Percentiles rank a stretch among this genome's conserved stretches.
Conservation (phyloP, 352 stramenopile species). For the Phytopythium oedochilum region DNA sequence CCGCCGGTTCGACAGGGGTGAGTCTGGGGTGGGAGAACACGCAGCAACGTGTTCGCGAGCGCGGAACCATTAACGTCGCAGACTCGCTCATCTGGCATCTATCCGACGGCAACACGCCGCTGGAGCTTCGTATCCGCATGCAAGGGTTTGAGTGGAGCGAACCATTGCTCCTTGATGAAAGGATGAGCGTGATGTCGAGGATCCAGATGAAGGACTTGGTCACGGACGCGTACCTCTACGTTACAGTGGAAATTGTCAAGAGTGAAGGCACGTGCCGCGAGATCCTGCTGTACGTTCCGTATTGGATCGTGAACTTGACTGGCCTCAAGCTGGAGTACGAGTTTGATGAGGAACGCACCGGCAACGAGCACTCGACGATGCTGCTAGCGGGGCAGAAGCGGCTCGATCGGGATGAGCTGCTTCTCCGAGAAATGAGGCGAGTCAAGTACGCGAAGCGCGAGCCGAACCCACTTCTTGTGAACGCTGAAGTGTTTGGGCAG, state of each 20-base stretch:
- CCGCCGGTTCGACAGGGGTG: slow-evolving; percentile 24
- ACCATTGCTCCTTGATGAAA: slow-evolving; percentile 40
- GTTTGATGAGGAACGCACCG: slow-evolving; percentile 71
- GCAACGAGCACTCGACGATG: slow-evolving; percentile 56
- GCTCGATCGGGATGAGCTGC: slow-evolving; percentile 70
- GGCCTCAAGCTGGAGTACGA: slow-evolving; percentile 81
- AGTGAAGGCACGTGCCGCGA: slow-evolving; percentile 56
- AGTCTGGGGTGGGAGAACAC: slow-evolving; percentile 69
- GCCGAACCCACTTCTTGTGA: slow-evolving; percentile 58
- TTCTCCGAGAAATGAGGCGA: slow-evolving; percentile 62
- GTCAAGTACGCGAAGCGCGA: slow-evolving; percentile 23
- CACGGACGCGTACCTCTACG: slow-evolving; percentile 65
- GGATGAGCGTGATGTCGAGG: slow-evolving; percentile 47
- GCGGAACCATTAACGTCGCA: slow-evolving; percentile 69
- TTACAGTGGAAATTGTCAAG: slow-evolving; percentile 58
- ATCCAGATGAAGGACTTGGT: slow-evolving; percentile 80
- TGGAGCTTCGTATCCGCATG: slow-evolving; percentile 75
- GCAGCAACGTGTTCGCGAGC: slow-evolving; percentile 72
- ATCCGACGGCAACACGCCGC: slow-evolving; percentile 67
- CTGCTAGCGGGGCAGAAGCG: slow-evolving; percentile 71
- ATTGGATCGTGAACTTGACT: slow-evolving; percentile 88
- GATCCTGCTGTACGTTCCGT: slow-evolving; percentile 80
- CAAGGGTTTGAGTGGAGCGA: slow-evolving; percentile 88
- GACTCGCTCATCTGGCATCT: slow-evolving; percentile 83
- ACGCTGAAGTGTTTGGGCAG: slow-evolving; percentile 19